Conservation (phyloP, 2,329 filamentous ascomycete species). For the Biscogniauxia mediterranea region DNA sequence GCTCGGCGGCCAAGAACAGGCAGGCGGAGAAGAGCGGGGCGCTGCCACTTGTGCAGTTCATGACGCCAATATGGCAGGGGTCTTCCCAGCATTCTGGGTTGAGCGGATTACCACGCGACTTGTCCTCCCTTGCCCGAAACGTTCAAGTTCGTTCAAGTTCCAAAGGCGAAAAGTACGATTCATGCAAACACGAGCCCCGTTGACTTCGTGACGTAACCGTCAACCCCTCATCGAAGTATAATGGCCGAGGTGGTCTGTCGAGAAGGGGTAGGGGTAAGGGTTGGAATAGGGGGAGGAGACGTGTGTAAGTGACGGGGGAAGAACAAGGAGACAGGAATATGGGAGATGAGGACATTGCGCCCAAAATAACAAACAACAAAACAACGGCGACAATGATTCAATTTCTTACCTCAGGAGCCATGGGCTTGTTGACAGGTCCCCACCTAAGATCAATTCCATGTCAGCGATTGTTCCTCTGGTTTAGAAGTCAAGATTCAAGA, state of each 20-base stretch:
- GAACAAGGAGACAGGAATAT: too few species aligned
- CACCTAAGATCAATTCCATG: constrained; percentile 50
- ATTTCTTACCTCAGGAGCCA: constrained; percentile 85
- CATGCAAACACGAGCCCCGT: not conserved
- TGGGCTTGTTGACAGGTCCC: constrained; percentile 99
- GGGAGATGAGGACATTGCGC: too few species aligned
- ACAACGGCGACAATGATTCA: too few species aligned
- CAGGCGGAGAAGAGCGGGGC: not conserved
- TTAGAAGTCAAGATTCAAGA: not conserved
- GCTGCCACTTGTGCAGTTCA: not conserved
- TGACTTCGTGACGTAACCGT: not conserved
- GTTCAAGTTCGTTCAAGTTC: too few species aligned
- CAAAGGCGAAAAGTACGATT: not conserved
- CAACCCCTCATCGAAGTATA: not conserved
- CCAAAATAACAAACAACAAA: too few species aligned
- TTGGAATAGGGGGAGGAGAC: not conserved
- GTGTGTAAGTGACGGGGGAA: not conserved
- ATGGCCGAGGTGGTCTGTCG: not conserved
- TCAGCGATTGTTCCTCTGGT: constrained; percentile 26
- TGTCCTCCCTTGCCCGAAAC: constrained; percentile 7
- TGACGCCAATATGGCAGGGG: not conserved
- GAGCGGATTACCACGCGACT: constrained; percentile 9
- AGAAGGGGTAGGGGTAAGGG: not conserved
- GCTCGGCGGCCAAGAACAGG: not conserved
- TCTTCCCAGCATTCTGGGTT: constrained; percentile 6